phyloP scores from a whole-genome alignment of 2,329 filamentous ascomycete genomes.

The Monosporascus sp. region DNA sequence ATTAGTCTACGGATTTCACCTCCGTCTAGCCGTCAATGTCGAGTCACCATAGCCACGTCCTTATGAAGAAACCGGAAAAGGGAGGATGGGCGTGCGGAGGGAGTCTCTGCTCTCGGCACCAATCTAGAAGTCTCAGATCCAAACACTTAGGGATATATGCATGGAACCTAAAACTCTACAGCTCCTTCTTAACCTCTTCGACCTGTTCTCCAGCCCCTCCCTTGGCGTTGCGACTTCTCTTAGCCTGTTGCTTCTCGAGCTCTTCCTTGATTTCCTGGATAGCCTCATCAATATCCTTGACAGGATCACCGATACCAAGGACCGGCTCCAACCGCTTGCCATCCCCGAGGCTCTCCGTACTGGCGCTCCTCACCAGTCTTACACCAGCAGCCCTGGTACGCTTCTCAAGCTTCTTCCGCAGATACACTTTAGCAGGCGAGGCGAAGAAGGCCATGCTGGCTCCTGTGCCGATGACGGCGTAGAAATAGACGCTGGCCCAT shows the following conservation, averaged over 20 bases:
- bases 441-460: constrained; percentile 69
- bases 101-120: too few species aligned
- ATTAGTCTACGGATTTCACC: too few species aligned
- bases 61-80: too few species aligned
- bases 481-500: constrained; percentile 89
- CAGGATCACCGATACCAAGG: constrained; percentile 74
- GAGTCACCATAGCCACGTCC: too few species aligned
- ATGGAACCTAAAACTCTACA: neutral
- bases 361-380: constrained; percentile 43
- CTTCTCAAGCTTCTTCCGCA: constrained; percentile 54
- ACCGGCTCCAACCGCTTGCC: constrained; percentile 49
- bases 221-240: constrained; percentile 2
- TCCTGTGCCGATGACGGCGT: constrained; percentile 64
- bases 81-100: neutral
- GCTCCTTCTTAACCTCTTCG: constrained; percentile 2
- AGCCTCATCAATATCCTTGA: constrained; percentile 70
- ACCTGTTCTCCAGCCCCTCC: constrained; percentile 4
- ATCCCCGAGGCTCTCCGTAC: constrained; percentile 50
- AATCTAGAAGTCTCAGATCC: too few species aligned
- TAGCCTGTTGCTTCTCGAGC: constrained; percentile 53
- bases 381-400: constrained; percentile 43
- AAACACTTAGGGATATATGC: neutral
- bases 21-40: too few species aligned
- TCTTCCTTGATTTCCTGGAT: constrained; percentile 69
- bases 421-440: constrained; percentile 62